phyloP scores from a whole-genome alignment of 2,329 filamentous ascomycete genomes.

The Massarina eburnea region DNA sequence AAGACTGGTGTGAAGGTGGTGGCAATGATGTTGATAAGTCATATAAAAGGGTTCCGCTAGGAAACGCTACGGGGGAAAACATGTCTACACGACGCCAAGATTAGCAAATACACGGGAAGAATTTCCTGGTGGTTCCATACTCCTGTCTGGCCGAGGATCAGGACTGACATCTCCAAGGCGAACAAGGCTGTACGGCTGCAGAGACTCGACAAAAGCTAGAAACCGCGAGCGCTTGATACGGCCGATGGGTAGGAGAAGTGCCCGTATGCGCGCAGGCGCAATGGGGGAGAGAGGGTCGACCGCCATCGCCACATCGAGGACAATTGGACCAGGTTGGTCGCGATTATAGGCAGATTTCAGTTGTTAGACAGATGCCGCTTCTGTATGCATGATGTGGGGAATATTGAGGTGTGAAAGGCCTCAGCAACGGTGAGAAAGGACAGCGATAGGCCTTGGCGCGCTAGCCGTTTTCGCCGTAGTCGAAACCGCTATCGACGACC shows the following conservation, averaged over 20 bases:
- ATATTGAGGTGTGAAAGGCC: constrained; percentile 20
- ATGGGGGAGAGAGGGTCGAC: constrained; percentile 87
- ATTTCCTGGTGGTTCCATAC: constrained; percentile 54
- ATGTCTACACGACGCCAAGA: constrained; percentile 63
- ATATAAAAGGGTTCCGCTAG: constrained; percentile 82
- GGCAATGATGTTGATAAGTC: constrained; percentile 80
- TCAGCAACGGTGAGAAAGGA: constrained; percentile 17
- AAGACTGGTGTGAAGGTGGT: constrained; percentile 73
- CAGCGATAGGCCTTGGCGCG: constrained; percentile 18
- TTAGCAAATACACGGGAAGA: constrained; percentile 33
- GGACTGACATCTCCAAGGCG: constrained; percentile 83
- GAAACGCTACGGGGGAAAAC: constrained; percentile 90
- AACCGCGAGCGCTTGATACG: constrained; percentile 83
- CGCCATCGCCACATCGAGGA: constrained; percentile 68
- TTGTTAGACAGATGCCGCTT: constrained; percentile 10
- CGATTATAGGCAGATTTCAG: constrained; percentile 12
- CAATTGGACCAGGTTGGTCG: constrained; percentile 19
- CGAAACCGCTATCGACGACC: constrained; percentile 8
- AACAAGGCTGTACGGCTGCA: constrained; percentile 79
- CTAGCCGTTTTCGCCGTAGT: constrained; percentile 11
- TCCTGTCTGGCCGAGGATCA: constrained; percentile 81
- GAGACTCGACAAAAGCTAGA: constrained; percentile 71
- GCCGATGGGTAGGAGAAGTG: constrained; percentile 82
- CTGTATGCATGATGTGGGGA: constrained; percentile 24
- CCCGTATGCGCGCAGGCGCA: constrained; percentile 87